These are phyloP conservation scores for Colletotrichum scovillei DNA, from an alignment of 2,329 filamentous ascomycete genomes.

Conservation along the genomic window DNA sequence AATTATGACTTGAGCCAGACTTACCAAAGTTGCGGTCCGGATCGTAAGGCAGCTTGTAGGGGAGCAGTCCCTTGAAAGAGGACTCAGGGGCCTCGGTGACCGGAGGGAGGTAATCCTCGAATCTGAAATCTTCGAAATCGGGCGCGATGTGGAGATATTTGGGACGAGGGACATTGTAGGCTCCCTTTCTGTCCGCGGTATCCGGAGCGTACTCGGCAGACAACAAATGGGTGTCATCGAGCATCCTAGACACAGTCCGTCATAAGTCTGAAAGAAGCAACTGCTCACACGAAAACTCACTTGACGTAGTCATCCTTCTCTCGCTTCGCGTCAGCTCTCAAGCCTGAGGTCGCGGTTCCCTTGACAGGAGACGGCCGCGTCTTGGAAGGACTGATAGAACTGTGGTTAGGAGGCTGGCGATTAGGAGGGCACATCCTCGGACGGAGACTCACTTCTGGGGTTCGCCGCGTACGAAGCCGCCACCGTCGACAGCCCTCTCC, in stretches of 20 bases:
- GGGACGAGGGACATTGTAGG: slow-evolving; percentile 35
- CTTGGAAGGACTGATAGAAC: not conserved
- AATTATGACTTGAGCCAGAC: not conserved
- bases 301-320: slow-evolving; percentile 6
- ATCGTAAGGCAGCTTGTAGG: slow-evolving; percentile 19
- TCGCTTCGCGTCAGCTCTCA: not conserved
- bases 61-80: too few species aligned
- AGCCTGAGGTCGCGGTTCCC: not conserved
- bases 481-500: not conserved
- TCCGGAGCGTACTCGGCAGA: slow-evolving; percentile 25
- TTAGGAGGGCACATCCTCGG: not conserved
- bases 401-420: too few species aligned
- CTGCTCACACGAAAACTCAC: not conserved
- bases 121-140: slow-evolving; percentile 21
- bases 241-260: slow-evolving; percentile 16
- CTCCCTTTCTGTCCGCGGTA: slow-evolving; percentile 13
- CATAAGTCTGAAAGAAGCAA: not conserved
- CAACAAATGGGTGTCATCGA: slow-evolving; percentile 16
- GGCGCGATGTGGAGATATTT: slow-evolving; percentile 32
- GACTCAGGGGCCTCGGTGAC: not conserved
- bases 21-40: slow-evolving; percentile 23
- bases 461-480: not conserved
- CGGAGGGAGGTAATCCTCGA: slow-evolving; percentile 19
- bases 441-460: not conserved
- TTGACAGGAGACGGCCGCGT: not conserved